Evolutionary conservation across 164 flowering plant species (phyloP), one percentile per base, ranked within the genome.

Genomic region (Brasenia schreberi): DNA sequence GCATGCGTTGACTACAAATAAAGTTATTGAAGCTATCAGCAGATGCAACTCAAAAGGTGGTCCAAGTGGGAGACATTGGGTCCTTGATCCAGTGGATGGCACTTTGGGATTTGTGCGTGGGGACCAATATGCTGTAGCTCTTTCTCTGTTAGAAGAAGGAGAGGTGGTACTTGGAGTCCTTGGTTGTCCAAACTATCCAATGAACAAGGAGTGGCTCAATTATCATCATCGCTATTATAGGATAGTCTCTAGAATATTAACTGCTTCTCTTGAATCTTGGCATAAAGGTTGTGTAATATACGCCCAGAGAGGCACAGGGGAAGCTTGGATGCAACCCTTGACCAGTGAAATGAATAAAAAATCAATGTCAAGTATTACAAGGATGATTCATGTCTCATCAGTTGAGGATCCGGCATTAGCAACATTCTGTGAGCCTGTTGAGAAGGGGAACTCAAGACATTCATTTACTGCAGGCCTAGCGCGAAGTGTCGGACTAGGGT

Each of bases 171-270:
- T 92, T 78, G 96, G 98, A 71, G 98, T 92, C 74, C 85, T 92
- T 19, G 98, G 95, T 33, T 92, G 98, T 78, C 98, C 98, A 17
- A 92, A 89, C 66, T 88, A 88, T 73, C 96, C 98, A 43, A 73
- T 85, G 82, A 84, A 80, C 56, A 91, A 85, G 67, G 94, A 87
- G 63, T 84, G 91, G 85, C 76, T 89, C 14, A 86, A 75, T 66
- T 87, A 87, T 70, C 86, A 85, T 44, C 85, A 89, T 23, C 79
- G 86, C 1, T 81, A 83, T 64, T 81, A 78, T 63, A 72, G 77
- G 65, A 76, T 77, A 60, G 67, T 81, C 72, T 82, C 87, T 18
- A 81, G 75, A 67, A 71, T 80, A 66, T 77, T 78, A 5, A 72
- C 84, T 33, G 62, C 80, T 23, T 43, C 82, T 43, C 70, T 86